Conservation (phyloP, 139 green algal species). For the Pedinophyceae sp. region DNA sequence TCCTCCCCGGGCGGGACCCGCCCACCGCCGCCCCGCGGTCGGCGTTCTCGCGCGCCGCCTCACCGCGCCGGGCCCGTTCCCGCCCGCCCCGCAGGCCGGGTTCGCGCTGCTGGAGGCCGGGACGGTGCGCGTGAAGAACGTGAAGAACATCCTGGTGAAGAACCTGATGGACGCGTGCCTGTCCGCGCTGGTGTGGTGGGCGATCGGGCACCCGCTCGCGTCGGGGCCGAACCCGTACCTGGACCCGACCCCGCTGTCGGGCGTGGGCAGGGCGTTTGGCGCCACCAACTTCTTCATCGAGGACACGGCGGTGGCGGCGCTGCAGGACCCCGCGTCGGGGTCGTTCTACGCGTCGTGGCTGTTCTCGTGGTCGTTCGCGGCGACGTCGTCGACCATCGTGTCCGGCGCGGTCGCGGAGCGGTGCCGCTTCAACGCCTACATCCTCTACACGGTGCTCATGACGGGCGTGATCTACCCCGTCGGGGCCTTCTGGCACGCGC, state of each 20-base stretch:
- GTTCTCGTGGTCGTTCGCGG: slow-evolving; percentile 20
- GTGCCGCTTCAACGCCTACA: slow-evolving; percentile 25
- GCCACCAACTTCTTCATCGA: slow-evolving; percentile 16
- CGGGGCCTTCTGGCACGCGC: slow-evolving; percentile 28
- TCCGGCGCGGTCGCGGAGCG: slow-evolving; percentile 31
- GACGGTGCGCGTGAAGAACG: slow-evolving; percentile 17
- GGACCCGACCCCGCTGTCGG: background rate
- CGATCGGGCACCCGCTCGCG: slow-evolving; percentile 18
- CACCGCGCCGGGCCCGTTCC: background rate
- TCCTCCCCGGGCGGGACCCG: too few species aligned
- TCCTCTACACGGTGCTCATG: slow-evolving; percentile 32
- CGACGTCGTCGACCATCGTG: slow-evolving; percentile 21
- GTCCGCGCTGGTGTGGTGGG: slow-evolving; percentile 18
- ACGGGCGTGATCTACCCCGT: slow-evolving; percentile 43
- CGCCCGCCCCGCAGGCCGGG: slow-evolving; percentile 12
- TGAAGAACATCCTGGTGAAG: slow-evolving; percentile 28
- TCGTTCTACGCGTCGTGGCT: slow-evolving; percentile 15
- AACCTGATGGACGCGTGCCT: slow-evolving; percentile 23
- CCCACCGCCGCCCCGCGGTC: too few species aligned
- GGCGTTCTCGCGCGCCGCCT: background rate
- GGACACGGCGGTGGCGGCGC: background rate
- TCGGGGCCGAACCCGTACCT: slow-evolving; percentile 6
- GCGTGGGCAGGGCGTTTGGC: slow-evolving; percentile 12
- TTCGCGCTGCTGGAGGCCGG: slow-evolving; percentile 29
- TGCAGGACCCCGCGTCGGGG: slow-evolving; percentile 6